Conservation (phyloP, 2,329 filamentous ascomycete genomes). For the Aspergillus intermedius region DNA sequence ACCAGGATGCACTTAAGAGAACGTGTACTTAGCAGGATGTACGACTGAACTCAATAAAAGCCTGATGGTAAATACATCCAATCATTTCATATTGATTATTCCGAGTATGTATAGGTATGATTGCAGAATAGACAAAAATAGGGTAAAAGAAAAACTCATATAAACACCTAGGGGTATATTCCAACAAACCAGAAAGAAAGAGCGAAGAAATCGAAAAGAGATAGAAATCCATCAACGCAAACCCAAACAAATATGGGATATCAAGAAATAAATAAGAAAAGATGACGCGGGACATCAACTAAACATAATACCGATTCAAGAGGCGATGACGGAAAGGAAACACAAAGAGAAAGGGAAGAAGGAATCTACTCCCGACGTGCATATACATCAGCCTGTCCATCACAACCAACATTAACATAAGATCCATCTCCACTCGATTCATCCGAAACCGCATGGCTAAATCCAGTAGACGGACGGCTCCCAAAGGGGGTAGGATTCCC, state of each 20-base stretch:
- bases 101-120: too few species aligned
- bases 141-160: too few species aligned
- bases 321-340: neutral
- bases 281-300: neutral
- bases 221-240: neutral
- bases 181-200: neutral
- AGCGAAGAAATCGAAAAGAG: neutral
- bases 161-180: neutral
- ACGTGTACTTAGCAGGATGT: too few species aligned
- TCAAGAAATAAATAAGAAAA: neutral
- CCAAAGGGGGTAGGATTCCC: neutral
- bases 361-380: neutral
- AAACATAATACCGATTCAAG: neutral
- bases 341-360: neutral
- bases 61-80: too few species aligned
- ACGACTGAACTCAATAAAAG: too few species aligned
- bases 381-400: neutral
- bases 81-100: too few species aligned
- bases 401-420: neutral
- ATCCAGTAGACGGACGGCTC: neutral
- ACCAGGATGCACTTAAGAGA: too few species aligned
- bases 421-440: neutral
- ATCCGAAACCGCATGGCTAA: neutral
- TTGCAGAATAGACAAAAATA: too few species aligned
- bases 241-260: neutral